Evolutionary conservation across 2,329 filamentous ascomycete species (phyloP).

Genomic region (Rhynchosporium secalis): DNA sequence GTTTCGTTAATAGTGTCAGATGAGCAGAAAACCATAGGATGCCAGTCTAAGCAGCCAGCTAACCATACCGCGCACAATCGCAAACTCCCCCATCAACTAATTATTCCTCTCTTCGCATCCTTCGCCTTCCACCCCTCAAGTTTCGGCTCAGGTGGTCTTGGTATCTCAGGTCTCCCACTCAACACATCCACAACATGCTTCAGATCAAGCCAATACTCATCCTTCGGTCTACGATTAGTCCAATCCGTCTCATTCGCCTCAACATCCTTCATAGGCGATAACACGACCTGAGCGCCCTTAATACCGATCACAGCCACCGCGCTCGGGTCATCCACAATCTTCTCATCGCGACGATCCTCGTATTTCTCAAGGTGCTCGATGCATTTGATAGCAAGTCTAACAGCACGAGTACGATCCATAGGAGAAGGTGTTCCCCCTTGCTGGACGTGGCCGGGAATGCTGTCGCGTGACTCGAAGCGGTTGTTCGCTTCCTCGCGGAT

Average conservation of each 20-base stretch:
- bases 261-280: conserved; percentile 76
- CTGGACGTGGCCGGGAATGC: conserved; percentile 91
- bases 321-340: conserved; percentile 71
- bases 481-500: conserved; percentile 91
- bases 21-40: neutral
- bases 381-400: conserved; percentile 89
- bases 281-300: conserved; percentile 85
- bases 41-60: neutral
- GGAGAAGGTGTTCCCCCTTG: conserved; percentile 90
- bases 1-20: neutral
- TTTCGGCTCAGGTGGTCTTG: conserved; percentile 47
- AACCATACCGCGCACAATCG: neutral
- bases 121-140: conserved; percentile 57
- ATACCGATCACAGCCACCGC: conserved; percentile 87
- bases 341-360: conserved; percentile 62
- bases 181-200: conserved; percentile 83
- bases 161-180: conserved; percentile 62
- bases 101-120: conserved; percentile 57
- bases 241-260: conserved; percentile 90
- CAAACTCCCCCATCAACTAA: conserved; percentile 2
- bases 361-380: conserved; percentile 87
- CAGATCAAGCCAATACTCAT: conserved; percentile 81
- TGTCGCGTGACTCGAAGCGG: conserved; percentile 88
- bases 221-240: conserved; percentile 80
- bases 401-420: conserved; percentile 93